phyloP scores from a whole-genome alignment of 1,284 basidiomycete species.

The Tausonia pullulans region DNA sequence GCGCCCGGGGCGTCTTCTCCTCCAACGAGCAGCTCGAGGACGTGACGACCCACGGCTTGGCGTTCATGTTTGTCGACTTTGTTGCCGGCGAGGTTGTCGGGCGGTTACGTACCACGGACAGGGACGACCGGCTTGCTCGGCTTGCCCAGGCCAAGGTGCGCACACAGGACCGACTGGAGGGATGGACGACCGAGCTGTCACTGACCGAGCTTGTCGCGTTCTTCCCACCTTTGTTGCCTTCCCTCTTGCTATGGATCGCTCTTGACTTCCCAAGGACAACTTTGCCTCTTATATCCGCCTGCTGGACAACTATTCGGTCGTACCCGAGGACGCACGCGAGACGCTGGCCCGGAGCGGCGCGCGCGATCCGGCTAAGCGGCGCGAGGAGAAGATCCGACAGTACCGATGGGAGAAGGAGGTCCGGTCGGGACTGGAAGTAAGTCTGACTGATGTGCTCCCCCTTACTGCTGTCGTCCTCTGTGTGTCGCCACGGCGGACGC shows the following conservation, averaged over 20 bases:
- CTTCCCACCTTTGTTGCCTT: neutral
- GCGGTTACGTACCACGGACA: slow-evolving; percentile 49
- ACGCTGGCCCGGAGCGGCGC: slow-evolving; percentile 43
- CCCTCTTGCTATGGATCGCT: neutral
- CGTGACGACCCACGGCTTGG: slow-evolving; percentile 64
- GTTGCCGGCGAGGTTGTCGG: slow-evolving; percentile 60
- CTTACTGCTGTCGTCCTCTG: neutral
- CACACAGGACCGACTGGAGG: slow-evolving; percentile 10
- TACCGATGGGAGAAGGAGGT: slow-evolving; percentile 74
- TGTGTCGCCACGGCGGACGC: too few relatives aligned
- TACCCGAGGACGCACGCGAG: slow-evolving; percentile 50
- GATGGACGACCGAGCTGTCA: neutral
- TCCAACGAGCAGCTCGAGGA: slow-evolving; percentile 77
- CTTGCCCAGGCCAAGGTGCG: slow-evolving; percentile 48
- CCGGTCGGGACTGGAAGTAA: slow-evolving; percentile 54
- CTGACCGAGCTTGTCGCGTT: neutral
- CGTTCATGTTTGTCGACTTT: slow-evolving; percentile 69
- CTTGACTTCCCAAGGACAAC: slow-evolving; percentile 39
- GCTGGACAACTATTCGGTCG: slow-evolving; percentile 57
- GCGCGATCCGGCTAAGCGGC: slow-evolving; percentile 52
- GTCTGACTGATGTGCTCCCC: slow-evolving; percentile 16
- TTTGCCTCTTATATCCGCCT: slow-evolving; percentile 45
- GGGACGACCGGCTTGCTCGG: slow-evolving; percentile 40
- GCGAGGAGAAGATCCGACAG: slow-evolving; percentile 79
- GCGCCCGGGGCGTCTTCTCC: slow-evolving; percentile 60